phyloP scores from a whole-genome alignment of 306 rosid species.

The Prunus armeniaca region DNA sequence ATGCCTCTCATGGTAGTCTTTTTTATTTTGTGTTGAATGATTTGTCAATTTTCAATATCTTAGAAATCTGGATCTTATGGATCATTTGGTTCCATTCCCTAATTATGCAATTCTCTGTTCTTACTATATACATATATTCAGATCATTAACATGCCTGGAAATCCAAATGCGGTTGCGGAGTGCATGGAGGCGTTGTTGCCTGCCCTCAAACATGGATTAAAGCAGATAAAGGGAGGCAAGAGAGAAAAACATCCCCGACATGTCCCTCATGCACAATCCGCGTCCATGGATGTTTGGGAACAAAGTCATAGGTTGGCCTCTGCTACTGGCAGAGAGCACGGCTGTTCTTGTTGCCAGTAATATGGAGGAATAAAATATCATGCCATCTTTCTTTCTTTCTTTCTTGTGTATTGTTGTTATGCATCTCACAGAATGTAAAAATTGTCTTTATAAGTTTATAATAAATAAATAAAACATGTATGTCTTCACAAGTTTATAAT shows the following conservation, averaged over 20 bases:
- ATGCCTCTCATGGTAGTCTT: not conserved
- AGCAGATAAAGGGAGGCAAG: conserved; percentile 86
- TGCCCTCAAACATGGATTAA: conserved; percentile 81
- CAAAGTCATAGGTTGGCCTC: conserved; percentile 55
- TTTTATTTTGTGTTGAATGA: too few relatives aligned
- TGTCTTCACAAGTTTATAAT: not conserved
- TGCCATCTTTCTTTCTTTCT: not conserved
- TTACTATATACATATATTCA: not conserved
- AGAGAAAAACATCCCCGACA: conserved; percentile 87
- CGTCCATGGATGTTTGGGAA: conserved; percentile 63
- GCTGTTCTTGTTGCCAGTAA: conserved; percentile 61
- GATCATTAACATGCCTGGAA: conserved; percentile 93
- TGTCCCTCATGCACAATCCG: conserved; percentile 66
- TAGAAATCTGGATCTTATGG: not conserved
- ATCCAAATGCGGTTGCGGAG: conserved; percentile 91
- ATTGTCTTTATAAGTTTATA: not conserved
- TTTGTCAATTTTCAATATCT: not conserved
- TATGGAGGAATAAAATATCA: not conserved
- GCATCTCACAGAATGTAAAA: not conserved
- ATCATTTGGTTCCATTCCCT: not conserved
- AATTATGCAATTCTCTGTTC: not conserved
- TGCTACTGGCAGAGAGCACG: conserved; percentile 30
- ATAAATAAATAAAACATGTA: not conserved
- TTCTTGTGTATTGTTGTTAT: not conserved
- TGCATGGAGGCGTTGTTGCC: conserved; percentile 92